Percentiles rank a stretch among this genome's conserved stretches.
Conservation (phyloP, 2,329 filamentous ascomycete species). For the Aspergillus sergii region DNA sequence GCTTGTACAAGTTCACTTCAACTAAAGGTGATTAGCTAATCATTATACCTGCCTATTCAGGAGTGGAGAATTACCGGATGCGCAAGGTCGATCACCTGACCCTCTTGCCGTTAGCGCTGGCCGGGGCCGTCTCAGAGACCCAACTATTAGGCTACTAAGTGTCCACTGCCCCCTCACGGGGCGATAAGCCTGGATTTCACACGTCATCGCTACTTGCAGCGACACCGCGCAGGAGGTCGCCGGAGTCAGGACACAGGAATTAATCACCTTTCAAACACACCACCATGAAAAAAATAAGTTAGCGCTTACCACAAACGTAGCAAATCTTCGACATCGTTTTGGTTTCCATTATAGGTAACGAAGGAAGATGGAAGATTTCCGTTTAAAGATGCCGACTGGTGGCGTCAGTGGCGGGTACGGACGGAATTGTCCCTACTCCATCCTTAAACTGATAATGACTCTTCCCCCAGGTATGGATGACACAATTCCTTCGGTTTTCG, state of each 20-base stretch:
- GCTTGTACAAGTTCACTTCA: no score
- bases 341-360: not conserved
- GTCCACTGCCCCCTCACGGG: slow-evolving; percentile 8
- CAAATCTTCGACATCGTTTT: not conserved
- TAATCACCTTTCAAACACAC: not conserved
- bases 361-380: slow-evolving; percentile 5
- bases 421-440: slow-evolving; percentile 14
- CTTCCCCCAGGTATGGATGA: not conserved
- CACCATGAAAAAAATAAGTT: not conserved
- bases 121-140: not conserved
- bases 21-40: not conserved
- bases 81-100: slow-evolving; percentile 6
- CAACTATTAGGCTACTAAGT: slow-evolving; percentile 2
- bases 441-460: slow-evolving; percentile 3
- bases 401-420: slow-evolving; percentile 30
- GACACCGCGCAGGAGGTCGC: not conserved
- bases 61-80: slow-evolving; percentile 3
- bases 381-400: slow-evolving; percentile 20
- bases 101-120: slow-evolving; percentile 2
- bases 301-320: not conserved
- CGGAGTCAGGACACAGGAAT: not conserved
- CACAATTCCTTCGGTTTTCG: not conserved
- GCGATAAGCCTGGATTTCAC: slow-evolving; percentile 13
- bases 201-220: slow-evolving; percentile 18
- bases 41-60: not conserved